Evolutionary conservation across 805 yeast species (phyloP).

Genomic region (Nakazawaea molendinolei): DNA sequence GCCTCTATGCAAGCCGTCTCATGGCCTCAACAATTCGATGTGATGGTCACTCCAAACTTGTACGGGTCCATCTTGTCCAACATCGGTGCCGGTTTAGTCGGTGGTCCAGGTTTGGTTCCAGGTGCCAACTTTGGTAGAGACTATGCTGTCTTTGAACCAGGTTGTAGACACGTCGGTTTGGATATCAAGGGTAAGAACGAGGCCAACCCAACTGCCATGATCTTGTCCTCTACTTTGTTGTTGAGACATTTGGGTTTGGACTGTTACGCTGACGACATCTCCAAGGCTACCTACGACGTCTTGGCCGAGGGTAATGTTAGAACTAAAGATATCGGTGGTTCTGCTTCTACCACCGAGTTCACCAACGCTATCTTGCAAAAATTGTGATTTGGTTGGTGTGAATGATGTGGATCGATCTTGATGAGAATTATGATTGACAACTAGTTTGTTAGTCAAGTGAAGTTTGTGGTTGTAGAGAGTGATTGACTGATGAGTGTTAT

Average conservation of each 20-base stretch:
- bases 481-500: too few species aligned
- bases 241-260: conserved; percentile 91
- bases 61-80: conserved; percentile 96
- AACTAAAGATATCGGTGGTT: conserved; percentile 91
- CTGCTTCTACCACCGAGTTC: conserved; percentile 85
- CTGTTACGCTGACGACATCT: conserved; percentile 75
- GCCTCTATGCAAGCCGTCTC: conserved; percentile 99
- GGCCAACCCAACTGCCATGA: conserved; percentile 98
- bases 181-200: conserved; percentile 91
- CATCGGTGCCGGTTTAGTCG: conserved; percentile 95
- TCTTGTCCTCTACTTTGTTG: conserved; percentile 84
- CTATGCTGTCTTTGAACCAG: conserved; percentile 97
- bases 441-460: too few species aligned
- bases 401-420: too few species aligned
- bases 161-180: conserved; percentile 98
- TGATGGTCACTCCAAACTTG: conserved; percentile 94
- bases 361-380: conserved; percentile 83
- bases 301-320: conserved; percentile 80
- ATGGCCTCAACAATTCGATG: conserved; percentile 96
- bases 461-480: too few species aligned
- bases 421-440: too few species aligned
- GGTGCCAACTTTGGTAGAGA: conserved; percentile 98
- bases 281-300: conserved; percentile 84
- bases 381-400: too few species aligned
- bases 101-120: conserved; percentile 98